Conservation (phyloP, 2,329 filamentous ascomycete genomes). For the Epichloe gansuensis region DNA sequence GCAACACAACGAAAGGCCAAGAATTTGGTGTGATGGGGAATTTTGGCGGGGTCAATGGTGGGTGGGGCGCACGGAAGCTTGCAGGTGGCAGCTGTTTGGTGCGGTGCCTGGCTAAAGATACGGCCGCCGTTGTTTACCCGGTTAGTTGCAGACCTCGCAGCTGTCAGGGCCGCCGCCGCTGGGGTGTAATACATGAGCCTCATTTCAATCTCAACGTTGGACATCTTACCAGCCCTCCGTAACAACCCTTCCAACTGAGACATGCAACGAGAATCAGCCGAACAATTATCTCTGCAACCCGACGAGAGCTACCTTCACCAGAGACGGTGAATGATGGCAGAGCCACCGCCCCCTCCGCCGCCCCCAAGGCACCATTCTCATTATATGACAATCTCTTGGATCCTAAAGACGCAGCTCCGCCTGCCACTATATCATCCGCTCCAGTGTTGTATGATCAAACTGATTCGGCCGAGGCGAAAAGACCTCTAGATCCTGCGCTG, state of each 20-base stretch:
- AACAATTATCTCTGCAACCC: not conserved
- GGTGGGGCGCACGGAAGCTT: not conserved
- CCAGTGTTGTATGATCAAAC: slow-evolving; percentile 59
- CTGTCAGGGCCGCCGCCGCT: no score
- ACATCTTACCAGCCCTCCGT: not conserved
- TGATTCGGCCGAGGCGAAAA: slow-evolving; percentile 43
- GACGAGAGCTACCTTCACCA: not conserved
- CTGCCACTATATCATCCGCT: slow-evolving; percentile 62
- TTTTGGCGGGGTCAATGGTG: not conserved
- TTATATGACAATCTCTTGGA: slow-evolving; percentile 80
- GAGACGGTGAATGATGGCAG: slow-evolving; percentile 14
- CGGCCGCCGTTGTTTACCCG: no score
- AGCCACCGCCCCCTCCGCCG: slow-evolving; percentile 23
- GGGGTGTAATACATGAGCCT: no score
- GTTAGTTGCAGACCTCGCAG: not conserved
- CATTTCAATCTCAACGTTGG: no score
- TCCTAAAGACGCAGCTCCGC: slow-evolving; percentile 32
- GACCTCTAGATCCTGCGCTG: slow-evolving; percentile 48
- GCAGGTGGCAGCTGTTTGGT: not conserved
- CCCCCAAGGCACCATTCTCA: slow-evolving; percentile 44
- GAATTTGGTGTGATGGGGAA: not conserved
- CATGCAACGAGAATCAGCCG: not conserved
- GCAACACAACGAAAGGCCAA: no score
- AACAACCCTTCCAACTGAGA: not conserved
- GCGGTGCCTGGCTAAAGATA: no score